Evolutionary conservation across 176 grass and related monocot genomes (phyloP), one percentile per base, ranked within the genome.

Genomic region (Raddia guianensis): DNA sequence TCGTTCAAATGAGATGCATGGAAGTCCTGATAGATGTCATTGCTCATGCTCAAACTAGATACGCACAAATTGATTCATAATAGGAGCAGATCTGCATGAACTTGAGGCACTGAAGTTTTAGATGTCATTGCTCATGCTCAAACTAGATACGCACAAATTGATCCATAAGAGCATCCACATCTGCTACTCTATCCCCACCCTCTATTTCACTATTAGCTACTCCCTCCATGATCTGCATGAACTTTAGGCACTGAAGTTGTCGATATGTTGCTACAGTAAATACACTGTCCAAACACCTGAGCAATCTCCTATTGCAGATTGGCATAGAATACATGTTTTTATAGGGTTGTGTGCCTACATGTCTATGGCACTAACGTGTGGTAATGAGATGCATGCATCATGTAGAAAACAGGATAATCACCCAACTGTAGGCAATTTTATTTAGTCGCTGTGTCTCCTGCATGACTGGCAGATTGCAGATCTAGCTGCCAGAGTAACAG

Each of bases 11-110:
- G 62, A 15, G 32, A 74, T 9, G 2, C 34, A 74, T 18, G 27
- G 54, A 54, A 11, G 35, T 43, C 49, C 49, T 66, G 35, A 53
- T 59, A 45, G 34, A 49, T 35, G 33, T 55, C 76, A 48, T 37
- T 45, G 56, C 48, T 51, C 40, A 76, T 9, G 72, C 32, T 70
- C 11, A 6, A 80, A 75, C 42, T 75, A 80, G 61, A 40, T 14
- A 5, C 45, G 12, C 52, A 50, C 50, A 76, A 66, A 62, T 19
- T 20, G 35, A 34, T 11, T 14, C 14, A 70, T 16, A 11, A 63
- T 15, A 70, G 62, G 64, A 55, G 15, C 11, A 58, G 19, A 66
- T 73, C 12, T 53, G 34, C 50, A 52, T 27, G 16, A 73, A 82
- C 12, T 73, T 63, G 47, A 45, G 68, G 48, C 51, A 18, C 64